Percentiles rank a stretch among this genome's conserved stretches.
Conservation (phyloP, 306 rosid species). For the Castanospermum australe region DNA sequence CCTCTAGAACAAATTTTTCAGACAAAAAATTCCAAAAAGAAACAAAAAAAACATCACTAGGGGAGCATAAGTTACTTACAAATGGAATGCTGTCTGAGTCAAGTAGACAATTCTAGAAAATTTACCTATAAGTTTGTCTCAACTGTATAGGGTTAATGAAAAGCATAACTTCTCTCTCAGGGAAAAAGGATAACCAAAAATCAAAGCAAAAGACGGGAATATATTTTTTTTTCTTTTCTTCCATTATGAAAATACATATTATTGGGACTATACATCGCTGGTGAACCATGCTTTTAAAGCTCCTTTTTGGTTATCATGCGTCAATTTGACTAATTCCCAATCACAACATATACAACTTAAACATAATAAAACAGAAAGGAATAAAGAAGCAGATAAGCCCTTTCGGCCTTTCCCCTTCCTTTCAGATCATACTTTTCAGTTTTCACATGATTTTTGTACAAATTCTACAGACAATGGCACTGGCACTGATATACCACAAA, state of each 20-base stretch:
- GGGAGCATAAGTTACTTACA: neutral
- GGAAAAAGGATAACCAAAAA: neutral
- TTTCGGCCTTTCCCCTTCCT: neutral
- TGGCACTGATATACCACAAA: neutral
- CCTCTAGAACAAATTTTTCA: neutral
- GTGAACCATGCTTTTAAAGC: neutral
- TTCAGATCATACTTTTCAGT: neutral
- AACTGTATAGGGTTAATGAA: neutral
- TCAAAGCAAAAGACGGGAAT: neutral
- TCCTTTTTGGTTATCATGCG: neutral
- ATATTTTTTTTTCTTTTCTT: neutral
- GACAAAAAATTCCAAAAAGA: neutral
- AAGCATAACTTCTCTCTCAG: neutral
- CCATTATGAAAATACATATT: neutral
- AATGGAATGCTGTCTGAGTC: neutral
- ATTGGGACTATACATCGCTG: neutral
- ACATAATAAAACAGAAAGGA: neutral
- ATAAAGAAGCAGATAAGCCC: neutral
- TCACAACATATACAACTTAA: neutral
- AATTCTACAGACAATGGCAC: neutral
- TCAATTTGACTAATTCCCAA: neutral
- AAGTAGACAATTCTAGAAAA: neutral
- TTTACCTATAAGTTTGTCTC: neutral
- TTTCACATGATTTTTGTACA: neutral
- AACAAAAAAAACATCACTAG: neutral